Base-by-base conservation (phyloP, 2,329 filamentous ascomycete species). In the Scorias spongiosa region DNA sequence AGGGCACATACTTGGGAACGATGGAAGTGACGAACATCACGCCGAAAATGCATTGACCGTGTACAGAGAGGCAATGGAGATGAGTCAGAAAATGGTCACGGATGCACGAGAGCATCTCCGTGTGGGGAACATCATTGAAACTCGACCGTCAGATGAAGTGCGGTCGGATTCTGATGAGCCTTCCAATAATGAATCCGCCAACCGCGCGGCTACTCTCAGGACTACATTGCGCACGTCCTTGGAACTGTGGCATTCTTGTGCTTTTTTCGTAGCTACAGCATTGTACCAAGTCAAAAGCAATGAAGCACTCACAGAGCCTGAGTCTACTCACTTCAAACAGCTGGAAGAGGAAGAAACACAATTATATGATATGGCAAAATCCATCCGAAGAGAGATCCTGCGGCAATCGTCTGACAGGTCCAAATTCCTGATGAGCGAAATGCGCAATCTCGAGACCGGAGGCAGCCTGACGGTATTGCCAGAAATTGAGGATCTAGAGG, bases 261-360 rank as follows among this genome's bases (percentile, higher is more conserved):
- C 77, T 1, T 95, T 95, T 64, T 94, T 93, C 57, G 80, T 80
- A 20, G 86, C 81, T 11, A 94, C 87, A 52, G 81, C 80, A 0
- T 80, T 80, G 51, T 95, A 79, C 56, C 85, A 94, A 56, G 82
- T 93, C 48, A 91, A 88, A 56, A 75, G 76, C 1, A 76, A 88
- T 44, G 61, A 74, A 39, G 68, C 74, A 1, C 65, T 80, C 52
- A 86, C 80, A 0, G 57, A 66, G 17, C 76, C 80, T 1, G 76
- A 78, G 5, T 84, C 83, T 0, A 76, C 79, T 1, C 74, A 80
- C 12, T 87, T 80, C 54, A 65, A 70, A 42, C 62, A 64, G 0
- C 64, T 89, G 2, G 84, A 93, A 53, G 75, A 74, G 51, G 65
- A 77, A 6, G 89, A 95, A 61, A 72, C 73, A 3, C 70, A 77